Base-by-base conservation (phyloP, 2,329 filamentous ascomycete genomes). In the Aureobasidium sp. region DNA sequence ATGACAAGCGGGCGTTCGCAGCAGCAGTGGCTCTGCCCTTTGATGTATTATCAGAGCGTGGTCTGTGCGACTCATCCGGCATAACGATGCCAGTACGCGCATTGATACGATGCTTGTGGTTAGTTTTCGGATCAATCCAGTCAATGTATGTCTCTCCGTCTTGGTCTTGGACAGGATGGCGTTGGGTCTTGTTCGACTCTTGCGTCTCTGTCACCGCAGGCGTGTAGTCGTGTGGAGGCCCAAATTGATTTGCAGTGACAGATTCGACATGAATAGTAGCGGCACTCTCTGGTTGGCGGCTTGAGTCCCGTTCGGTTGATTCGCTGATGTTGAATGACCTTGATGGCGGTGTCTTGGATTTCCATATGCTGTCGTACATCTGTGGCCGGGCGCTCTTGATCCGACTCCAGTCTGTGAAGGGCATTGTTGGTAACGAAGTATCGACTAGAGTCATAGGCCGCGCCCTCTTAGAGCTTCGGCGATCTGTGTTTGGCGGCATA, bases 81-180 rank as follows among this genome's bases (percentile, higher is more conserved):
- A 69, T 49, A 0, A 76, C 70, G n/a, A 74, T 73, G 1, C 85
- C 86, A 10, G 84, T 87, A 25, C 81, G 77, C 6, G 76, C 68
- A 65, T 86, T 82, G n/a, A 88, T 70, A 2, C 75, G 61, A 50
- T 78, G 78, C 1, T 66, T 75, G 62, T 80, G 73, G 65, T 79
- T 81, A 0, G 83, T 88, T 9, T 73, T 67, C 0, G 86, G 86
- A 66, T 91, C 83, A 1, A 75, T 77, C 88, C 88, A 91, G 16
- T 73, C 63, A 0, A 84, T 69, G 0, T 16, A 32, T 4, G 21
- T 16, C 16, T 61, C 41, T 8, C 29, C 41, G 4, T 27, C 25
- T 30, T 42, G 21, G 5, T 34, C 21, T 3, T 16, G 15, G 9
- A 5, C 5, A 55, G 10, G 27, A 15, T 16, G 1, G 13, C 4